A percentile compares a stretch with the other conserved stretches of the same genome.
phyloP scores from a whole-genome alignment of 2,329 filamentous ascomycete species.

The Trematosphaeria pertusa region DNA sequence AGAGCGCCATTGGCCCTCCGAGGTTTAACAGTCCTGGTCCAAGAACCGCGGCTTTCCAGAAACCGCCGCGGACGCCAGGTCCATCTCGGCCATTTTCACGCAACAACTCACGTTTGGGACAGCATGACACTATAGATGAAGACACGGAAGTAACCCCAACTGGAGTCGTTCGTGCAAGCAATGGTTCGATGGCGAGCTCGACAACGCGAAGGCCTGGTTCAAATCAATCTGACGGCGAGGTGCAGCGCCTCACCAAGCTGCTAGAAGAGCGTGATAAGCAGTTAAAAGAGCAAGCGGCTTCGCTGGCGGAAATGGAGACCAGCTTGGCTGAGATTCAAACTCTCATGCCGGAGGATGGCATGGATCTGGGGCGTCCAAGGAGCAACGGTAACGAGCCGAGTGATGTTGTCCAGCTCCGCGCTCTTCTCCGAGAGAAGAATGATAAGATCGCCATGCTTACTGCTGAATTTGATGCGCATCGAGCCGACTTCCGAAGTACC shows the following conservation, averaged over 20 bases:
- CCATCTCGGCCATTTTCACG: slow-evolving; percentile 55
- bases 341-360: slow-evolving; percentile 65
- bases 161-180: slow-evolving; percentile 58
- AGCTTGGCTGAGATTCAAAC: slow-evolving; percentile 82
- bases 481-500: slow-evolving; percentile 94
- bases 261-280: slow-evolving; percentile 86
- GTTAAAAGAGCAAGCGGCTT: slow-evolving; percentile 84
- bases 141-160: slow-evolving; percentile 57
- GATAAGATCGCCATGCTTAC: slow-evolving; percentile 95
- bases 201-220: slow-evolving; percentile 43
- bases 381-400: slow-evolving; percentile 59
- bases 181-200: slow-evolving; percentile 60
- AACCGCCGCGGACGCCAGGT: slow-evolving; percentile 51
- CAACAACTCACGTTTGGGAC: slow-evolving; percentile 54
- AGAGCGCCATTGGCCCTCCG: slow-evolving; percentile 61
- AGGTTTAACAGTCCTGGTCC: slow-evolving; percentile 70
- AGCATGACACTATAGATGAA: slow-evolving; percentile 50
- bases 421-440: slow-evolving; percentile 91
- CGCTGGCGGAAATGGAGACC: slow-evolving; percentile 87
- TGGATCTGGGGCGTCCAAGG: slow-evolving; percentile 56
- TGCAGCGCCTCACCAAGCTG: slow-evolving; percentile 74
- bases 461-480: slow-evolving; percentile 90
- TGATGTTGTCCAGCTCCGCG: slow-evolving; percentile 77
- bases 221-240: slow-evolving; percentile 64
- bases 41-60: slow-evolving; percentile 65